A percentile compares a stretch with the other conserved stretches of the same genome.
phyloP scores from a whole-genome alignment of 164 flowering plant species.

The Umbellularia californica region DNA sequence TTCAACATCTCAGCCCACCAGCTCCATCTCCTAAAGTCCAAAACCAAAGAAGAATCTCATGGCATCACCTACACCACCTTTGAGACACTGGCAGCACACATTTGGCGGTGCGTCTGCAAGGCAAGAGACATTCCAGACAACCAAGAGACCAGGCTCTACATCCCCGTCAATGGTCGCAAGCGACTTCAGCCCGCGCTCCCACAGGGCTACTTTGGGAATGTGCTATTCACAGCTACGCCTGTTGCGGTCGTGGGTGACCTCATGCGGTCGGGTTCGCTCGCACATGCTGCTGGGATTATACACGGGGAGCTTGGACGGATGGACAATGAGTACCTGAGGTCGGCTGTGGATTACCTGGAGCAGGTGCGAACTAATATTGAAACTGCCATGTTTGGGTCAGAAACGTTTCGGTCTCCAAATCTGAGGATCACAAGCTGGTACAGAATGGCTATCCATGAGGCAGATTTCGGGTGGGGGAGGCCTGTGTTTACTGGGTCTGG shows the following conservation, averaged over 20 bases:
- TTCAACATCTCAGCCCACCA: constrained; percentile 19
- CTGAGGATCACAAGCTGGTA: constrained; percentile 22
- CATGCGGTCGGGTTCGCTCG: background rate
- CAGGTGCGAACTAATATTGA: constrained; percentile 15
- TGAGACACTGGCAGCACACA: constrained; percentile 20
- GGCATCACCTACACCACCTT: constrained; percentile 7
- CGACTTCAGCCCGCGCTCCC: constrained; percentile 23
- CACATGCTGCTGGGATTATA: constrained; percentile 11
- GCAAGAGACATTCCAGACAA: constrained; percentile 20
- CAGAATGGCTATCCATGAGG: constrained; percentile 24
- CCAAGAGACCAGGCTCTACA: constrained; percentile 17
- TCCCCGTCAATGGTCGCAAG: constrained; percentile 18
- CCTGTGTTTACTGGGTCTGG: constrained; percentile 27
- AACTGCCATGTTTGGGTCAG: constrained; percentile 13
- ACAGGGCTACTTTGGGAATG: constrained; percentile 23
- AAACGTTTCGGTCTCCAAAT: constrained; percentile 15
- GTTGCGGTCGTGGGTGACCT: constrained; percentile 14
- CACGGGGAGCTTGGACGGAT: constrained; percentile 13
- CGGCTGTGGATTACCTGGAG: constrained; percentile 29
- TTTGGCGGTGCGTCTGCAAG: constrained; percentile 25
- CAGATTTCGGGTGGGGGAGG: constrained; percentile 37
- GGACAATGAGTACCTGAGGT: constrained; percentile 25
- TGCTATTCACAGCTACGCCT: constrained; percentile 13
- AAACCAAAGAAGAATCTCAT: constrained; percentile 2
- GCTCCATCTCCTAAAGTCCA: constrained; percentile 12